Evolutionary conservation across 805 yeast species (phyloP), one percentile per base, ranked within the genome.

Genomic region (Osmozyma mogii): DNA sequence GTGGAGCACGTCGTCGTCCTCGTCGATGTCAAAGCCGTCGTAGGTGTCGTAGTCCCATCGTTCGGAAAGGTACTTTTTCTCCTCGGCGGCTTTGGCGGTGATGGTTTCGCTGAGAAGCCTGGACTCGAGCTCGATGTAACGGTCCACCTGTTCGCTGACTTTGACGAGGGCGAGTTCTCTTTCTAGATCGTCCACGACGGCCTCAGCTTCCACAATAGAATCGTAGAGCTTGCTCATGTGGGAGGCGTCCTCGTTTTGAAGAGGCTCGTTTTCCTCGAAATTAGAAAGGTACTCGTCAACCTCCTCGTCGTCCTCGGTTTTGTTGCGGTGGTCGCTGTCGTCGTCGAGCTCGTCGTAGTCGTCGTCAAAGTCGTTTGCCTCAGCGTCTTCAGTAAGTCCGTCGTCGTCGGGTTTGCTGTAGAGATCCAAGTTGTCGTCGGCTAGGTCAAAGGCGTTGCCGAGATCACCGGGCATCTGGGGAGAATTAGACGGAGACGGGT

Each of bases 31-130:
- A 36, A 65, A 61, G 20, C 60, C 52, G 9, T 50, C 45, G 37
- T 66, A 64, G 12, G 53, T 51, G 25, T 61, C 65, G 35, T 61
- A 59, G 33, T 58, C 48, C 68, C 70, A 65, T 24, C 55, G 56
- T 17, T 51, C 42, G 15, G 44, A 38, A 25, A 61, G 44, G 31
- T 41, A 52, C 19, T 42, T 37, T 34, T 56, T 58, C 31, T 56
- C 54, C 26, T 58, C 56, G 9, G 37, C 27, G 20, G 65, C 42
- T 29, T 61, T 58, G 13, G 40, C 43, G n/a, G 55, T 58, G 20
- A 63, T 60, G 6, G 58, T 37, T 13, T 43, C 31, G 28, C 51
- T 48, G 26, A 63, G 42, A 15, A 39, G 44, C 28, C 52, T 52
- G 39, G 60, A 45, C 32, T 63, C 68, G 14, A 43, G 38, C 18